Conservation (phyloP, 2,329 filamentous ascomycete genomes). For the Domatiomyces globalis region DNA sequence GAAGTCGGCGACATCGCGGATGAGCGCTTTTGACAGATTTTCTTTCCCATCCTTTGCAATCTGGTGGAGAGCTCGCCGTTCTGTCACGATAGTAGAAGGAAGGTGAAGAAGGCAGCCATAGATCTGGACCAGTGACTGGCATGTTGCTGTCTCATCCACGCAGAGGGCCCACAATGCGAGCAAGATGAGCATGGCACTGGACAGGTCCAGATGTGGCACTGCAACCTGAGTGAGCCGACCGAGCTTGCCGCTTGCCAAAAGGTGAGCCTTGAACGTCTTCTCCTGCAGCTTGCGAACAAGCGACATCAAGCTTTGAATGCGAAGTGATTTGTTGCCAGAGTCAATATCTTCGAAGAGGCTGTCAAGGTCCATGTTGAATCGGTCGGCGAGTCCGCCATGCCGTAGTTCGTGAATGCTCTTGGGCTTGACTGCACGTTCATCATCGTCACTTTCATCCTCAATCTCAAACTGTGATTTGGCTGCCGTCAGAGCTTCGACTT, state of each 20-base stretch:
- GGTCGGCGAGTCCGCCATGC: slow-evolving; percentile 42
- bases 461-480: slow-evolving; percentile 3
- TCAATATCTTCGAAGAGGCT: slow-evolving; percentile 46
- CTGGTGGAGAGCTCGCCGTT: slow-evolving; percentile 6
- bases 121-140: slow-evolving; percentile 6
- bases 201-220: slow-evolving; percentile 31
- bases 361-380: slow-evolving; percentile 42
- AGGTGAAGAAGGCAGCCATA: slow-evolving; percentile 7
- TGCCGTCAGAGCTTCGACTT: slow-evolving; percentile 1
- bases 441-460: slow-evolving; percentile 29
- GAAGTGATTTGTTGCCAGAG: slow-evolving; percentile 36
- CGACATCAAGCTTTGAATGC: slow-evolving; percentile 36
- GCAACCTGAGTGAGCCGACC: slow-evolving; percentile 49
- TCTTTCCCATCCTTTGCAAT: slow-evolving; percentile 13
- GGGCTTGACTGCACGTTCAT: slow-evolving; percentile 27
- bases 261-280: slow-evolving; percentile 31
- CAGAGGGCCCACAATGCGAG: slow-evolving; percentile 9
- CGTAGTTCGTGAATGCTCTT: slow-evolving; percentile 49
- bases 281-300: slow-evolving; percentile 40
- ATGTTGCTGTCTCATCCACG: slow-evolving; percentile 6
- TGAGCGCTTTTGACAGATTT: slow-evolving; percentile 14
- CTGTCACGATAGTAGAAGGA: slow-evolving; percentile 7
- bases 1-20: slow-evolving; percentile 11
- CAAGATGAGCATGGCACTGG: slow-evolving; percentile 14
- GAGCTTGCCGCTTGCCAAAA: slow-evolving; percentile 60